Evolutionary conservation across 495 filamentous ascomycete species (phyloP), one percentile per base, ranked within the genome.

Genomic region (Podospora didyma): DNA sequence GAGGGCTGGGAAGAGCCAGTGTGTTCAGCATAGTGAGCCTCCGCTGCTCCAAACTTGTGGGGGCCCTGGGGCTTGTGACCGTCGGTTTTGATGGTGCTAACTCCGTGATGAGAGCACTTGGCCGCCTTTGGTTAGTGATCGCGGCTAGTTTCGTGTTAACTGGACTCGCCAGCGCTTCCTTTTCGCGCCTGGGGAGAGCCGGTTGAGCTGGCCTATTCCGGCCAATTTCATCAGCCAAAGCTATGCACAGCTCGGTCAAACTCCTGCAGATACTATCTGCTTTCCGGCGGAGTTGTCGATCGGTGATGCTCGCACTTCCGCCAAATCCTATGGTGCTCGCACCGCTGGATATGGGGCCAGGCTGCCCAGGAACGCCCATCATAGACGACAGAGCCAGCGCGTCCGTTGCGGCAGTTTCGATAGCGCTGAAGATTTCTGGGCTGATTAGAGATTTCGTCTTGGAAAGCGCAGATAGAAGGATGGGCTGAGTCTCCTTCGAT

Each of bases 191-290:
- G 7, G 60, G 54, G n/a, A 52, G 44, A 14, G 73, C 62, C 28
- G 68, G 53, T 42, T 71, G 75, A 42, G 65, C 62, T 20, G 65
- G 45, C 48, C 72, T 75, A 10, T 56, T 55, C 46, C 69, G 70
- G 45, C 57, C 53, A 49, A 68, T 59, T 51, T 74, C 78, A 54
- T 90, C 87, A 49, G 88, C 87, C 44, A 98, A 74, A 16, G 90
- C 90, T 39, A 98, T 80, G 65, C 90, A 96, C 21, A 98, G 78
- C 64, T 98, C 94, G 2, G 94, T 97, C 54, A 98, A 72, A 61
- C 88, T 92, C 47, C 94, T 83, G 71, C 95, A 97, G 69, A 97
- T 82, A 64, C 87, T 92, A 67, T 97, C 94, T 26, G 89, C 89
- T 68, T 96, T 97, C 54, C 93, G 83, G 39, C 89, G 83, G 26